phyloP scores from a whole-genome alignment of 2,329 filamentous ascomycete species.

The Cladosporium sp. region DNA sequence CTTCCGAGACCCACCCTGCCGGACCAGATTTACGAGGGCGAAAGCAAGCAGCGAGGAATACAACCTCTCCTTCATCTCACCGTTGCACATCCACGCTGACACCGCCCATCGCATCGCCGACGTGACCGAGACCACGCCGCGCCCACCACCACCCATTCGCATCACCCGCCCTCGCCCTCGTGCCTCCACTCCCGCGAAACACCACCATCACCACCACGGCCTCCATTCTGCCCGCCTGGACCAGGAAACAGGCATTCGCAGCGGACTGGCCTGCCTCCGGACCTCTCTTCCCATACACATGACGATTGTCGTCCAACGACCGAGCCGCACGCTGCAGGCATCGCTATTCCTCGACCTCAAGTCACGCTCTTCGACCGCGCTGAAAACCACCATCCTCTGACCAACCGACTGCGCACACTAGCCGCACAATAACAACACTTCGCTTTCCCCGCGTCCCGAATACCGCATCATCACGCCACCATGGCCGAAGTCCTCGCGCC shows the following conservation, averaged over 20 bases:
- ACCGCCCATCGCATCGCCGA: background rate
- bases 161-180: background rate
- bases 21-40: constrained; percentile 7
- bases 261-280: background rate
- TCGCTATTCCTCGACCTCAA: constrained; percentile 13
- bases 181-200: background rate
- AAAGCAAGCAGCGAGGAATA: background rate
- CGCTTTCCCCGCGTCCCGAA: background rate
- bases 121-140: background rate
- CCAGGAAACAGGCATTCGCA: background rate
- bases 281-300: constrained; percentile 11
- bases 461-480: background rate
- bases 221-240: constrained; percentile 3
- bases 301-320: constrained; percentile 8
- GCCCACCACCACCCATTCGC: background rate
- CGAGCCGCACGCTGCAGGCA: constrained; percentile 16
- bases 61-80: constrained; percentile 7
- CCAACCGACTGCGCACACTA: background rate
- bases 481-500: constrained; percentile 19
- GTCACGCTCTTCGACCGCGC: constrained; percentile 16
- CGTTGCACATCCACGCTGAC: constrained; percentile 2
- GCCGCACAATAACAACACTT: background rate
- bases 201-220: background rate
- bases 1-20: constrained; percentile 9
- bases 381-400: constrained; percentile 16